Evolutionary conservation across 306 rosid genomes (phyloP), one percentile per base, ranked within the genome.

Genomic region (Cicer arietinum): DNA sequence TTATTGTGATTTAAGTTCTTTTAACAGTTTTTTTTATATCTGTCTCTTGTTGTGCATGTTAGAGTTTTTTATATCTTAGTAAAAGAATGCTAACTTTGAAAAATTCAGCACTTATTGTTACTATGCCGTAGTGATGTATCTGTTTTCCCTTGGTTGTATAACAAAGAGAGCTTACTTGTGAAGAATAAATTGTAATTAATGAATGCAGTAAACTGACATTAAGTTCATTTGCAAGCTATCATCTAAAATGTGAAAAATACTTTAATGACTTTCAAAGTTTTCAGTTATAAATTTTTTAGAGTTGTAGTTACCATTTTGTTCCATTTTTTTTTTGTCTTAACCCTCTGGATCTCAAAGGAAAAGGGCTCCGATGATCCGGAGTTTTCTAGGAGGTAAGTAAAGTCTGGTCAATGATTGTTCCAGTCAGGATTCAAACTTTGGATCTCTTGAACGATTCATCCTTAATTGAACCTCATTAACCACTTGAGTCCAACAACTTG

Each of bases 211-310:
- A 11, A 58, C 64, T 25, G 64, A 59, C 40, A 59, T 59, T 17
- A 59, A 25, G n/a, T 30, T 59, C 17, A 30, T 59, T 56, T 43
- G 48, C 76, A 60, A 69, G 17, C 56, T 66, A 66, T 40, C 63
- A 10, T 40, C 16, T 64, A 46, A 62, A 48, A 56, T 62, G 41
- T 9, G 17, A 42, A 51, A 69, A 50, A n/a, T 16, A 71, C 20
- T 60, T 61, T 48, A 60, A 22, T 22, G 22, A 41, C 50, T 12
- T 20, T 20, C 20, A 13, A 25, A 25, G 35, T 25, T 25, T 25
- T 25, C 35, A 25, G 42, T 30, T 50, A 30, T 35, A n/a, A 13
- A 13, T 46, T 43, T 50, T 46, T 52, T 50, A 35, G 17, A 51
- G 52, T 17, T 43, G 10, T 52, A 22, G 25, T 25, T 25, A 2